Evolutionary conservation across 192 early-diverging fungal genomes (phyloP), one percentile per base, ranked within the genome.

Genomic region (Coemansia sp.): DNA sequence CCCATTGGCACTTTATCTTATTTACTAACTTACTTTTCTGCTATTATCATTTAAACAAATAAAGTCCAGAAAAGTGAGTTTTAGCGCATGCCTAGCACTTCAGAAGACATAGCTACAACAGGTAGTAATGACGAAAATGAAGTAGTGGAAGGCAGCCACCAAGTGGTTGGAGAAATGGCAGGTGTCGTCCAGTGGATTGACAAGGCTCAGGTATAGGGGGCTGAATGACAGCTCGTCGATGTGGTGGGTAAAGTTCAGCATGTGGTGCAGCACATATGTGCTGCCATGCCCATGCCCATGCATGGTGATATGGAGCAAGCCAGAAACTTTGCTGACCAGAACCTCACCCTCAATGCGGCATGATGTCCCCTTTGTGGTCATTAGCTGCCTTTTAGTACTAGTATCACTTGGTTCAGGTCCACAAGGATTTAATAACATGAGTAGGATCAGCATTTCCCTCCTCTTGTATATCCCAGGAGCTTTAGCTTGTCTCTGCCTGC

Each of bases 201-300:
- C 79, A 19, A 98, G 79, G 41, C 83, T 89, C 2, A 94, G 94
- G 70, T 96, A 97, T 13, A 90, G 70, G 8, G 75, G 78, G 40
- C 96, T 95, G 83, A 96, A 98, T 1, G 94, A 95, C 34, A 98
- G 83, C 73, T 93, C 89, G 65, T 95, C 91, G 41, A 98, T 93
- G 48, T 90, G 88, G 79, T 98, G 96, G 0, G 95, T 96, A 75
- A 98, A 95, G 77, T 98, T 98, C 78, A 98, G 87, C 57, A 86
- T 91, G 89, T 75, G 50, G 54, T 40, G 63, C 29, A 64, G 71
- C 27, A 72, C 84, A 74, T 94, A 92, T 6, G 63, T 74, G 6
- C 88, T 89, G 73, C 81, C 64, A 72, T 96, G 96, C 48, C 94
- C 96, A 72, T 96, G 93, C 13, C 95, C 95, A 42, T 87, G 74